phyloP scores from a whole-genome alignment of 108 stramenopile species.

The Nitzschia putrida region DNA sequence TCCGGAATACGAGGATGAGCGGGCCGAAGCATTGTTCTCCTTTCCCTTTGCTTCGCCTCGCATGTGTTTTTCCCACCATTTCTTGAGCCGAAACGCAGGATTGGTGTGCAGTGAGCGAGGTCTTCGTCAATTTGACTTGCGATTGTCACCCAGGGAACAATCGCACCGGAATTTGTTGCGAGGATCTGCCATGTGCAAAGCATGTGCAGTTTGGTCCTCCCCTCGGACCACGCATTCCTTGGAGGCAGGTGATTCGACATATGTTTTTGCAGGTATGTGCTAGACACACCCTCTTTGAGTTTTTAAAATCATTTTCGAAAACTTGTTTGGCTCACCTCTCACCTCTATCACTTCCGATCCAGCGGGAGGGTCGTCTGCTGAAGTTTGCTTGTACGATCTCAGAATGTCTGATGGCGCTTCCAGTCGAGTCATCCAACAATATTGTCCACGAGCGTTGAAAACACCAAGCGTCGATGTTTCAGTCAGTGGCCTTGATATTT shows the following conservation, averaged over 20 bases:
- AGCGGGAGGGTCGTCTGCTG: conserved; percentile 60
- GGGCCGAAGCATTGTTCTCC: conserved; percentile 14
- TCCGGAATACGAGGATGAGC: conserved; percentile 54
- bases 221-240: conserved; percentile 4
- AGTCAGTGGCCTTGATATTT: conserved; percentile 77
- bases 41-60: conserved; percentile 31
- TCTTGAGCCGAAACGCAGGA: conserved; percentile 65
- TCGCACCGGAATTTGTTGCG: conserved; percentile 47
- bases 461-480: conserved; percentile 43
- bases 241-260: conserved; percentile 59
- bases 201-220: conserved; percentile 57
- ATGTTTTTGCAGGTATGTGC: conserved; percentile 63
- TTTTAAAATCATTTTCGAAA: neutral
- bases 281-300: conserved; percentile 5
- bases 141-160: conserved; percentile 67
- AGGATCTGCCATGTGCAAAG: conserved; percentile 51
- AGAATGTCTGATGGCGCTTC: conserved; percentile 58
- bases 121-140: conserved; percentile 68
- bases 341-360: neutral
- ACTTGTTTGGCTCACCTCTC: neutral
- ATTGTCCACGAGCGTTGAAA: conserved; percentile 46
- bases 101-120: conserved; percentile 79
- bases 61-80: conserved; percentile 82
- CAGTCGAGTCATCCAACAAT: conserved; percentile 37
- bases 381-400: conserved; percentile 74